Evolutionary conservation across 345 rosid species (phyloP), one percentile per base, ranked within the genome.

Genomic region (Barbarea vulgaris): DNA sequence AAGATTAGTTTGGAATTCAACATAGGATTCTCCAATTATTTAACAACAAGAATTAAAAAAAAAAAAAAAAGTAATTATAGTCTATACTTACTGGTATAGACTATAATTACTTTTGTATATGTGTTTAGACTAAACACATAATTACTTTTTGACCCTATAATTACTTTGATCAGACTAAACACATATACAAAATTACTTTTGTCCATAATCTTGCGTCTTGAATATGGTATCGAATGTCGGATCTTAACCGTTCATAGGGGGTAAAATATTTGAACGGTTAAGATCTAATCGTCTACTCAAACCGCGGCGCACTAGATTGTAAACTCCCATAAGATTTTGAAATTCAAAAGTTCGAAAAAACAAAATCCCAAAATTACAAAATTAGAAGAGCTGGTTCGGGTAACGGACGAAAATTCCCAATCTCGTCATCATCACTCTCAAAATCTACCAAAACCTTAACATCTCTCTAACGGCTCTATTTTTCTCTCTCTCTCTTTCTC

Each of bases 271-370:
- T n/a, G 27, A 24, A 78, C 69, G 64, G 64, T 59, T 8, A 1
- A 4, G 58, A 72, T 72, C 24, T 14, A 28, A 5, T 4, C 0
- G 0, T n/a, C 13, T 14, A 70, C 19, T 41, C 0, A 3, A 17
- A 65, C 8, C 48, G 24, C 53, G 53, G 56, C 3, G 65, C 58
- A 84, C 12, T 7, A 11, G 83, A 77, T 72, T 10, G 28, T 17
- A 2, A 69, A 79, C 31, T 13, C n/a, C 21, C 6, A 6, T 0
- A 1, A 13, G 46, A 27, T 52, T 77, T 83, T 77, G 81, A 83
- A 83, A 28, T 83, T 83, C 85, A 82, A 82, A 82, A 70, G 64
- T 24, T 46, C 11, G 76, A 60, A 74, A 70, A 42, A 73, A 6
- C 4, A 17, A 2, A 62, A 57, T 33, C 1, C 58, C 58, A 28